Conservation (phyloP, 2,329 filamentous ascomycete genomes). For the Fusarium papillatum region DNA sequence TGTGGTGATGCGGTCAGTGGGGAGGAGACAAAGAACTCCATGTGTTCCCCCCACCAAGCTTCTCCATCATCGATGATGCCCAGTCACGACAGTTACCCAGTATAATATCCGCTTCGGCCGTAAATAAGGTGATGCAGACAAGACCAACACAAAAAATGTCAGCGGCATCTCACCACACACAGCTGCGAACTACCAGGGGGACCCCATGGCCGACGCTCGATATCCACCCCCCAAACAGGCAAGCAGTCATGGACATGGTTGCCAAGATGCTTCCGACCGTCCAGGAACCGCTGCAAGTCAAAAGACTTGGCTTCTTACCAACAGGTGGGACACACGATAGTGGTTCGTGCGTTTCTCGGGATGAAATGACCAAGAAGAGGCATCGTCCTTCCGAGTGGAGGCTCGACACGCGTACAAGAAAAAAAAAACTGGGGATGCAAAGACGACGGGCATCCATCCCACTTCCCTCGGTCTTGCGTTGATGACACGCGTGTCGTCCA, state of each 20-base stretch:
- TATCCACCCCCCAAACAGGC: not conserved
- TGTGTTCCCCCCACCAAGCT: not conserved
- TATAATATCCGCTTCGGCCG: not conserved
- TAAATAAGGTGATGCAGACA: not conserved
- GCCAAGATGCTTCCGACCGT: not conserved
- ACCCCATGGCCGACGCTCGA: not conserved
- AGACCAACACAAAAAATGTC: not conserved
- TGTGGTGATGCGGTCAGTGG: not conserved
- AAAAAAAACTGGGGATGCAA: not conserved
- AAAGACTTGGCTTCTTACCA: constrained; percentile 2
- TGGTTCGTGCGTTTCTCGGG: not conserved
- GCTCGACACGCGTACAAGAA: not conserved
- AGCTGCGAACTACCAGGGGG: not conserved
- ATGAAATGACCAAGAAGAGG: not conserved
- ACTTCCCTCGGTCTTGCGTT: not conserved
- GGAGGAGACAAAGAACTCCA: not conserved
- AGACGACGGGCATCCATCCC: not conserved
- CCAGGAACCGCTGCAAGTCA: not conserved
- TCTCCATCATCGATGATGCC: not conserved
- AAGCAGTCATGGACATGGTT: not conserved
- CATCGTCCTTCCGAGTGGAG: not conserved
- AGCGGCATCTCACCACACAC: not conserved
- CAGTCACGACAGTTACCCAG: not conserved
- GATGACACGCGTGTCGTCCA: not conserved
- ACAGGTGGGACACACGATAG: not conserved